Percentiles rank a stretch among this genome's conserved stretches.
Evolutionary conservation across 1,139 yeast species (phyloP).

Genomic region (Suhomyces kunorum): DNA sequence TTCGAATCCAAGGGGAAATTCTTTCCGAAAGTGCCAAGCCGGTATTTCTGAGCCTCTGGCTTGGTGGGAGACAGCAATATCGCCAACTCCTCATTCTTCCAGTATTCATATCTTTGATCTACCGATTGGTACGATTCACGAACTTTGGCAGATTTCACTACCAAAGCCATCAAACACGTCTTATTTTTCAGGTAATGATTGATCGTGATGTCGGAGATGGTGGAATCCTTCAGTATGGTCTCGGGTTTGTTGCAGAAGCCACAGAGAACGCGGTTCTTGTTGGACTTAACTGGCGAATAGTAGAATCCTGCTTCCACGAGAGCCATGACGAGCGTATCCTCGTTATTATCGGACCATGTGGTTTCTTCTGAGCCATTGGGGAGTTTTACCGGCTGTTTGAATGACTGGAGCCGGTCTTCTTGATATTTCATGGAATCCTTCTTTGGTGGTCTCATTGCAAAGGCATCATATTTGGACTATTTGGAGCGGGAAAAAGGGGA

Average conservation of each 20-base stretch:
- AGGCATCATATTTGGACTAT: neutral
- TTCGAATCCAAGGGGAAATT: slow-evolving; percentile 56
- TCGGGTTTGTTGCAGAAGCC: slow-evolving; percentile 57
- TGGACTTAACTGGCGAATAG: slow-evolving; percentile 56
- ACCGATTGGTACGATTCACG: slow-evolving; percentile 13
- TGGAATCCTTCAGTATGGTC: slow-evolving; percentile 30
- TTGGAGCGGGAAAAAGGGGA: neutral
- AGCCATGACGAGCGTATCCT: slow-evolving; percentile 34
- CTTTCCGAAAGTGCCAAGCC: slow-evolving; percentile 53
- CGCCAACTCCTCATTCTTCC: slow-evolving; percentile 15
- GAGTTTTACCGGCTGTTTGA: slow-evolving; percentile 18
- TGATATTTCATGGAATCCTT: slow-evolving; percentile 21
- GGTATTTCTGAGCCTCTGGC: slow-evolving; percentile 38
- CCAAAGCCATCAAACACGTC: slow-evolving; percentile 24
- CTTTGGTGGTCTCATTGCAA: slow-evolving; percentile 17
- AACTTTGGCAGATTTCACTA: slow-evolving; percentile 27
- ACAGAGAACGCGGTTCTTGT: slow-evolving; percentile 58
- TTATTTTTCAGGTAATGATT: slow-evolving; percentile 48
- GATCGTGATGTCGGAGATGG: slow-evolving; percentile 33
- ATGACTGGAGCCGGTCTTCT: slow-evolving; percentile 30
- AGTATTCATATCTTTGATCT: slow-evolving; percentile 12
- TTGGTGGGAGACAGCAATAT: slow-evolving; percentile 30
- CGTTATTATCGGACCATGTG: slow-evolving; percentile 30
- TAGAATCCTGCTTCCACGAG: slow-evolving; percentile 73
- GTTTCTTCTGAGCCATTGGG: slow-evolving; percentile 18